phyloP scores from a whole-genome alignment of 2,329 filamentous ascomycete genomes.

The Pseudogymnoascus sp. region DNA sequence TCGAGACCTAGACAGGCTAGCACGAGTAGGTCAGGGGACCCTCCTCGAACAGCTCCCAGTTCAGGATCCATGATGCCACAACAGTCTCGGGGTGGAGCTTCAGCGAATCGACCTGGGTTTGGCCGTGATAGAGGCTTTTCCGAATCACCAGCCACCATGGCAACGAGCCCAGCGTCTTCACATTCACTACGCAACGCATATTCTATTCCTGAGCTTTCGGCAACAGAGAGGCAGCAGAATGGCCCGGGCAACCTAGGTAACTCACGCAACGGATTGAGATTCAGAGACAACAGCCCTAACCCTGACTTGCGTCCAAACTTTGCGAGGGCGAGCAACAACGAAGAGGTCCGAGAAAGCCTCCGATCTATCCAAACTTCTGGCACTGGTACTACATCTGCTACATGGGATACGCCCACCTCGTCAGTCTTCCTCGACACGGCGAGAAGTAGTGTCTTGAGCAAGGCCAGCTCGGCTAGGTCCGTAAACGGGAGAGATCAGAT shows the following conservation, averaged over 20 bases:
- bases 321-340: conserved; percentile 25
- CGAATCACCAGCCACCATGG: conserved; percentile 16
- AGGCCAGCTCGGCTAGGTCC: conserved; percentile 67
- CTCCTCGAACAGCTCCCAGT: conserved; percentile 22
- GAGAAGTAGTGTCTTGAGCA: conserved; percentile 74
- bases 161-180: conserved; percentile 12
- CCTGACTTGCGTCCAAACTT: conserved; percentile 22
- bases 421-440: conserved; percentile 48
- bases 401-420: background rate
- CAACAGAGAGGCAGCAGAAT: conserved; percentile 24
- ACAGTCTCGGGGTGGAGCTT: conserved; percentile 18
- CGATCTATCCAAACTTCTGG: conserved; percentile 38
- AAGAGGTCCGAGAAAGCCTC: conserved; percentile 49
- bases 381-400: background rate
- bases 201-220: conserved; percentile 29
- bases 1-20: conserved; percentile 26
- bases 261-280: conserved; percentile 18
- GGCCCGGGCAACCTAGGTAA: conserved; percentile 26
- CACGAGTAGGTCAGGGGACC: conserved; percentile 23
- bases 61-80: conserved; percentile 20
- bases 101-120: conserved; percentile 14
- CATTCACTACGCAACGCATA: conserved; percentile 23
- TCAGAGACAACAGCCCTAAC: conserved; percentile 21
- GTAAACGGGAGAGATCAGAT: conserved; percentile 48
- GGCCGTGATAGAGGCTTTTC: conserved; percentile 26